Conservation (phyloP, 345 rosid genomes). For the Aquilaria yunnanensis region DNA sequence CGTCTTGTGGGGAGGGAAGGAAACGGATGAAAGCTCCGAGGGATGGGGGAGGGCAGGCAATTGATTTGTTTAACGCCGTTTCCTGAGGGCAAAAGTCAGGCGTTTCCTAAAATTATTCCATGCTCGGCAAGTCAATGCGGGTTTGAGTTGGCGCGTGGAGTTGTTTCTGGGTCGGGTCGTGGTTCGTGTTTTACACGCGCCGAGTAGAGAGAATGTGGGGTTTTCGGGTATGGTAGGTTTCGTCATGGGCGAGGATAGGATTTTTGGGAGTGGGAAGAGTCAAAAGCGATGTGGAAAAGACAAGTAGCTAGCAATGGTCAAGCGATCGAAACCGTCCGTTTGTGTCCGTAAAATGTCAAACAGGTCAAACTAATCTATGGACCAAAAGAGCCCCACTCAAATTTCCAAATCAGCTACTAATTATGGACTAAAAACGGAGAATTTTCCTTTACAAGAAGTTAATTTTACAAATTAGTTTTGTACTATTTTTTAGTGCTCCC, state of each 20-base stretch:
- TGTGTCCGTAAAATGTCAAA: background rate
- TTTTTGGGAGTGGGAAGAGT: background rate
- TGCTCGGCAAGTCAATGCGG: background rate
- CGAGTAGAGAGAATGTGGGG: background rate
- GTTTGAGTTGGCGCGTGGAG: background rate
- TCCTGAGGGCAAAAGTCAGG: slow-evolving; percentile 25
- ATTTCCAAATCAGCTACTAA: too few relatives aligned
- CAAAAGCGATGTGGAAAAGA: background rate
- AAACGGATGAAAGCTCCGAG: slow-evolving; percentile 22
- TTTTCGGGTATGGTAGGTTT: background rate
- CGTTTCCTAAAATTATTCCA: slow-evolving; percentile 3
- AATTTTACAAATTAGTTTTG: too few relatives aligned
- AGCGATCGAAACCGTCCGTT: slow-evolving; percentile 5
- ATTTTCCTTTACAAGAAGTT: too few relatives aligned
- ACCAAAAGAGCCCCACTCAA: too few relatives aligned
- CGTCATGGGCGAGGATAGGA: background rate
- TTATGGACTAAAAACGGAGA: too few relatives aligned
- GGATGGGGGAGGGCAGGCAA: background rate
- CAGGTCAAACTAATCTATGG: too few relatives aligned
- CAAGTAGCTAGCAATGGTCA: background rate
- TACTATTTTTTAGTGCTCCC: too few relatives aligned
- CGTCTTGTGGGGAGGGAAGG: slow-evolving; percentile 6
- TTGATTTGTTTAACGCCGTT: slow-evolving; percentile 17
- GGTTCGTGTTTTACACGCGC: background rate
- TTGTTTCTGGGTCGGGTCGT: background rate